Base-by-base conservation (phyloP, 2,329 filamentous ascomycete species). In the Epichloe glyceriae region DNA sequence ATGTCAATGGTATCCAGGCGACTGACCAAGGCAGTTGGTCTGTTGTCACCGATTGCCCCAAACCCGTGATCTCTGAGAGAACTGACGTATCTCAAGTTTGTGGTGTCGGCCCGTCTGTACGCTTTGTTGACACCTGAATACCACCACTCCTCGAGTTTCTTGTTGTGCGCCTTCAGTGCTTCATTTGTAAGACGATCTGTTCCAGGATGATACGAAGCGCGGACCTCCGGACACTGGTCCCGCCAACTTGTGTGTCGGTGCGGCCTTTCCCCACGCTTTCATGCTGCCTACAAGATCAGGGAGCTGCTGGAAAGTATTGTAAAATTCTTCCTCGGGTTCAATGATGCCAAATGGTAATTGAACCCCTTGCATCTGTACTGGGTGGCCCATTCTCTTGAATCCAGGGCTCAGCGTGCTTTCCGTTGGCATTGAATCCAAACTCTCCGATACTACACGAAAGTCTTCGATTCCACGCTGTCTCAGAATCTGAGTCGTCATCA, bases 171-270 rank as follows among this genome's bases (percentile, higher is more conserved):
- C 7, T 33, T 34, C 42, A 26, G 62, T 41, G 61, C 53, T 11
- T 62, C 61, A 26, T 57, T 53, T 22, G 59, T 55, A 45, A 56
- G 50, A 5, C 53, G 52, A 46, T 52, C 53, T 6, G 62, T 58
- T 12, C 48, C 55, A 22, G 52, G 48, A 50, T 56, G 50, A 47
- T 54, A 56, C 35, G 49, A 2, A 20, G 51, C 34, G 48, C 43
- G 35, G 40, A 42, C 19, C 20, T 41, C 37, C 12, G 38, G 22
- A 43, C 46, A 37, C 30, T 43, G 22, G 33, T 49, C n/a, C 41
- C 51, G 20, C 49, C 41, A 50, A 41, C 44, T 52, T 20, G 46
- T 30, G 26, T n/a, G 20, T 42, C 15, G 17, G 12, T 34, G 34
- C 22, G 26, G 20, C 19, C 14, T 15, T 30, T 39, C n/a, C 42